These are phyloP conservation scores for Fusarium sp. DNA, from an alignment of 2,329 filamentous ascomycete species.

Conservation along the genomic window DNA sequence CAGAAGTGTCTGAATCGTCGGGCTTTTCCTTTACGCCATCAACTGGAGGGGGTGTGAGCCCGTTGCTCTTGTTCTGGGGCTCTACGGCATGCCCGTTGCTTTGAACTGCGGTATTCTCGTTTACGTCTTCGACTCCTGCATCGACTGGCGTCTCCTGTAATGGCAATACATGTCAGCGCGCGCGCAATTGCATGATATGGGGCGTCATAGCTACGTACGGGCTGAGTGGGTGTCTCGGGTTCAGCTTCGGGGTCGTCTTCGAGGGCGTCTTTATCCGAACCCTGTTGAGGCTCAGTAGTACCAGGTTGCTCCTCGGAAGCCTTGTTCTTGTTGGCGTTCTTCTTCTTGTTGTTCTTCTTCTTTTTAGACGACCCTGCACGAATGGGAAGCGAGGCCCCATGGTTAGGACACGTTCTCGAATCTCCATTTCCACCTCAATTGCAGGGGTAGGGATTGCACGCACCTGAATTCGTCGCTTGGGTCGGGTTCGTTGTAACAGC, in stretches of 20 bases:
- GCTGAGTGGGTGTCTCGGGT: slow-evolving; percentile 55
- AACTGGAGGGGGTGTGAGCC: slow-evolving; percentile 48
- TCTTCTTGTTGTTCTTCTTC: slow-evolving; percentile 72
- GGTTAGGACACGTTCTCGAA: slow-evolving; percentile 51
- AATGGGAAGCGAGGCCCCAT: slow-evolving; percentile 40
- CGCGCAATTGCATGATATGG: slow-evolving; percentile 27
- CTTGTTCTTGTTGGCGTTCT: slow-evolving; percentile 64
- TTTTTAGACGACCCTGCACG: slow-evolving; percentile 61
- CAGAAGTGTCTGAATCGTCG: slow-evolving; percentile 57
- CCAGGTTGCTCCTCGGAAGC: slow-evolving; percentile 53
- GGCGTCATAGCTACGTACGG: slow-evolving; percentile 47
- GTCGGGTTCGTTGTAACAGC: slow-evolving; percentile 52
- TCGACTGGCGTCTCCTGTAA: slow-evolving; percentile 49
- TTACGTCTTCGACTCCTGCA: slow-evolving; percentile 34
- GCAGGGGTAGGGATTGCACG: slow-evolving; percentile 47
- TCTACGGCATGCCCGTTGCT: slow-evolving; percentile 58
- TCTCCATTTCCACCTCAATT: slow-evolving; percentile 41
- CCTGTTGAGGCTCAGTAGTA: slow-evolving; percentile 50
- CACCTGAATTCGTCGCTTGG: slow-evolving; percentile 54
- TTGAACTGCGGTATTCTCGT: slow-evolving; percentile 40
- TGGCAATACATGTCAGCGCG: slow-evolving; percentile 43
- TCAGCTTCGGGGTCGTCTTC: slow-evolving; percentile 63
- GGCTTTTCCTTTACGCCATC: slow-evolving; percentile 43
- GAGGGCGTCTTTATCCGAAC: slow-evolving; percentile 57
- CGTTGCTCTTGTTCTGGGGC: slow-evolving; percentile 56